A percentile compares a stretch with the other conserved stretches of the same genome.
These are phyloP conservation scores for Aphanomyces stellatus DNA, from an alignment of 352 stramenopile species.

Conservation along the genomic window DNA sequence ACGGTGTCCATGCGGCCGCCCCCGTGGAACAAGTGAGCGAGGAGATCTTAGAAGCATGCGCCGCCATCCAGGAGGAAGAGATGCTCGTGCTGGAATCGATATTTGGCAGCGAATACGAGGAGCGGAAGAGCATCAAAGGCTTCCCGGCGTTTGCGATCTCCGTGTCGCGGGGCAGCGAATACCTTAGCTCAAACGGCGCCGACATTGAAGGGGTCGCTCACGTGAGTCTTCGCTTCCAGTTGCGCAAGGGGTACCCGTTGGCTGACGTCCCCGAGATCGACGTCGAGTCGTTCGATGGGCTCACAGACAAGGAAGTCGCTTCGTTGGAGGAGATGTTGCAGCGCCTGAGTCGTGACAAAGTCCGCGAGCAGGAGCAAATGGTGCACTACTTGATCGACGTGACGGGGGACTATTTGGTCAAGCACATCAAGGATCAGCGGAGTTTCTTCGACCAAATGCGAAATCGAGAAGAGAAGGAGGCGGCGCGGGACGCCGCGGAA, in stretches of 20 bases:
- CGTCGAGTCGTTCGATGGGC: constrained; percentile 55
- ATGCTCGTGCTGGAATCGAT: constrained; percentile 77
- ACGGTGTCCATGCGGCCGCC: neutral
- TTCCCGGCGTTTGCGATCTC: constrained; percentile 72
- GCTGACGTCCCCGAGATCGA: constrained; percentile 52
- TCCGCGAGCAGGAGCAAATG: constrained; percentile 63
- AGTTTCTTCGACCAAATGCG: constrained; percentile 87
- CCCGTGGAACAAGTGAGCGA: constrained; percentile 29
- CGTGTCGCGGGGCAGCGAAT: constrained; percentile 37
- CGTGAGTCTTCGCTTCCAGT: constrained; percentile 65
- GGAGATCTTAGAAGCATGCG: constrained; percentile 33
- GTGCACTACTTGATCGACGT: constrained; percentile 79
- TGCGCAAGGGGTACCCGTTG: constrained; percentile 56
- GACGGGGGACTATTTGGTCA: constrained; percentile 71
- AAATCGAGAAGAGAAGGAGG: constrained; percentile 57
- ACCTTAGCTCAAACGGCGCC: constrained; percentile 24
- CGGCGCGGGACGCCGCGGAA: constrained; percentile 49
- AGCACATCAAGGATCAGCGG: constrained; percentile 73
- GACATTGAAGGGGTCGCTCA: constrained; percentile 34
- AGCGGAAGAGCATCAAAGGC: constrained; percentile 39
- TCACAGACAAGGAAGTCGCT: constrained; percentile 58
- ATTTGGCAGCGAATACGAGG: constrained; percentile 47
- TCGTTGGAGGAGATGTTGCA: constrained; percentile 48
- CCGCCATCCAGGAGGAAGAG: constrained; percentile 65
- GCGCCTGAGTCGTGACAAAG: constrained; percentile 22